Base-by-base conservation (phyloP, 768 basidiomycete genomes). In the Dioszegia aurantiaca region DNA sequence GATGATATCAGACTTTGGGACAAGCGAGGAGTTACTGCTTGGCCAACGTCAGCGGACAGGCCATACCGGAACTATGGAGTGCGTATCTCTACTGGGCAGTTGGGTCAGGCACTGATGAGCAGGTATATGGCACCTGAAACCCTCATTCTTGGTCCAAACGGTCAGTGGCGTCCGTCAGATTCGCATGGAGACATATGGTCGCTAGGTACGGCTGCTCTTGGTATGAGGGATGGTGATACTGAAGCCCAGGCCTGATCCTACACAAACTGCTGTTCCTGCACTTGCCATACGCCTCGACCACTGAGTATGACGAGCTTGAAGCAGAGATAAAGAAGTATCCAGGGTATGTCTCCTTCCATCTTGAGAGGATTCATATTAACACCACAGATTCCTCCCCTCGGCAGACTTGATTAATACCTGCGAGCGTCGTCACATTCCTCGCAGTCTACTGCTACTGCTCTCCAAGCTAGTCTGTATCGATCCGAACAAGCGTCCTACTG, bases 131-230 rank as follows among this genome's bases (percentile, higher is more conserved):
- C 90, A 0, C 94, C 93, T 0, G 94, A 97, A 73, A 88, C 89
- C 0, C 80, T 98, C 0, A 84, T 85, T 2, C 83, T 84, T 0
- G 69, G 72, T 84, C 83, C 14, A 5, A 86, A 84, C 0, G 88
- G 89, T 0, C 75, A 81, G 21, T 83, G 88, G 8, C 80, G 79
- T 8, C 85, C 87, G 44, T 81, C 90, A 2, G 87, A 89, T 67
- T 89, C 90, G 0, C 92, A 92, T 69, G 83, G 88, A 3, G 93
- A 98, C 72, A 91, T 95, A 86, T 98, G 94, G 93, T 90, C 89
- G 4, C 81, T 98, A 16, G 93, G 93, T 62, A 28, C 23, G 69
- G 58, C 11, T 24, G 31, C 31, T 44, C 27, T 28, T 3, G 27
- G 17, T 10, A 4, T n/a, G 26, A 4, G 24, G n/a, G n/a, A 19